These are phyloP conservation scores for Wickerhamomyces sydowiorum DNA, from an alignment of 805 yeast genomes.

Conservation along the genomic window DNA sequence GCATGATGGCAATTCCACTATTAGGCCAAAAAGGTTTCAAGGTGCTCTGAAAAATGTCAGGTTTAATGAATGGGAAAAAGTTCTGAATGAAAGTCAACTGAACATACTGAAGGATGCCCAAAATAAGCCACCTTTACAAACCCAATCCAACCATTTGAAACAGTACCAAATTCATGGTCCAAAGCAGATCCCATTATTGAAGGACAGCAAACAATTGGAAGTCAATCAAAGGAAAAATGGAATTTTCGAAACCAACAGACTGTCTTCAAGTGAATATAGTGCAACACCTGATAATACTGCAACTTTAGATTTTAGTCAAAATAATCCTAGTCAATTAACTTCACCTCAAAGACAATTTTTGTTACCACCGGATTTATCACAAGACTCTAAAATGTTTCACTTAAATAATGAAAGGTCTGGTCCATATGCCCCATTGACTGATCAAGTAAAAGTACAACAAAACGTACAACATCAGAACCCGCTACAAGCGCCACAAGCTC, in stretches of 20 bases:
- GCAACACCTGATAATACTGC: constrained; percentile 16
- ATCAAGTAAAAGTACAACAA: too few relatives aligned
- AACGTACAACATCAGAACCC: background rate
- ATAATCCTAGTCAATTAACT: background rate
- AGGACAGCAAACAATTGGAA: background rate
- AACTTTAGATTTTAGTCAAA: background rate
- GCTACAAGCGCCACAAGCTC: background rate
- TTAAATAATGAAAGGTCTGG: too few relatives aligned
- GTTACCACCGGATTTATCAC: background rate
- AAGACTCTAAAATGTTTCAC: too few relatives aligned
- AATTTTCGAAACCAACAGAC: background rate
- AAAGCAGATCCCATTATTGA: too few relatives aligned
- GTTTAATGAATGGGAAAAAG: background rate
- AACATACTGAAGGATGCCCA: background rate
- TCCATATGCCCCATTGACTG: too few relatives aligned
- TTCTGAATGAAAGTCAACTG: background rate
- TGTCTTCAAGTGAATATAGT: constrained; percentile 20
- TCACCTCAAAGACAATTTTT: background rate
- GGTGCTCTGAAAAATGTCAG: constrained; percentile 2
- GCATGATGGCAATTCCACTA: too few relatives aligned
- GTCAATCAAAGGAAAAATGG: background rate
- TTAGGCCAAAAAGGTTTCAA: too few relatives aligned
- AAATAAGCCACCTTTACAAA: too few relatives aligned
- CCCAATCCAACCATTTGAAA: too few relatives aligned
- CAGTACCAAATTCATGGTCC: too few relatives aligned